These are phyloP conservation scores for Tricholoma matsutake DNA, from an alignment of 768 basidiomycete genomes.

Conservation along the genomic window DNA sequence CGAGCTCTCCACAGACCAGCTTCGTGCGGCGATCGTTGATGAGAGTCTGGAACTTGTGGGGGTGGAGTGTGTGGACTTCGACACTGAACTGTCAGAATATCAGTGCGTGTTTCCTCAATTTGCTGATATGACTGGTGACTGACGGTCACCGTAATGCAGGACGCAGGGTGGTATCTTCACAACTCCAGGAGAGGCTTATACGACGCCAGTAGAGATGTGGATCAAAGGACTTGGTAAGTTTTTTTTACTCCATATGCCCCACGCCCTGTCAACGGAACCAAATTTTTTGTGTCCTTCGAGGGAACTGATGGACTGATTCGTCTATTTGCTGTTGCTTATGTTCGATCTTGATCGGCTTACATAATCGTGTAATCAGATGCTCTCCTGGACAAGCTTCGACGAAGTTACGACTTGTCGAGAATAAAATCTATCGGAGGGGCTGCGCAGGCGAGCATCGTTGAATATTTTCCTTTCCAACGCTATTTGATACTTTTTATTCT, in stretches of 20 bases:
- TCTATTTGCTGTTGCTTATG: conserved; percentile 14
- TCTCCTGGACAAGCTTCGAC: conserved; percentile 69
- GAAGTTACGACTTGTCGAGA: conserved; percentile 65
- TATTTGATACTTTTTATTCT: conserved; percentile 11
- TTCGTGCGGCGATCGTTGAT: conserved; percentile 81
- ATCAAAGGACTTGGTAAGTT: conserved; percentile 77
- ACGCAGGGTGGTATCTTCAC: conserved; percentile 87
- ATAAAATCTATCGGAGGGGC: conserved; percentile 77
- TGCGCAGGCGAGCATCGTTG: conserved; percentile 55
- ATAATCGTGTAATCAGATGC: conserved; percentile 50
- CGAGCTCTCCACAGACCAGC: conserved; percentile 77
- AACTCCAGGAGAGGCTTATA: conserved; percentile 82
- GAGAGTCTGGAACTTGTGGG: conserved; percentile 79
- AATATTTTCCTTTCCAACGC: neutral
- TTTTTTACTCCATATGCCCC: conserved; percentile 19
- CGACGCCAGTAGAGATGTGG: conserved; percentile 90
- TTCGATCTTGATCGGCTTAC: conserved; percentile 28
- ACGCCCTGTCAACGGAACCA: conserved; percentile 49
- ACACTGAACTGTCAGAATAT: conserved; percentile 73
- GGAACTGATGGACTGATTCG: conserved; percentile 23
- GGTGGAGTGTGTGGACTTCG: conserved; percentile 82
- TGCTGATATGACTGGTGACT: conserved; percentile 9
- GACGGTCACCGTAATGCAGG: conserved; percentile 41
- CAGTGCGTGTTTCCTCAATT: conserved; percentile 52
- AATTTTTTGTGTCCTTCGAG: conserved; percentile 44